Percentiles rank a stretch among this genome's conserved stretches.
Conservation (phyloP, 805 yeast species). For the Candida caryicola region DNA sequence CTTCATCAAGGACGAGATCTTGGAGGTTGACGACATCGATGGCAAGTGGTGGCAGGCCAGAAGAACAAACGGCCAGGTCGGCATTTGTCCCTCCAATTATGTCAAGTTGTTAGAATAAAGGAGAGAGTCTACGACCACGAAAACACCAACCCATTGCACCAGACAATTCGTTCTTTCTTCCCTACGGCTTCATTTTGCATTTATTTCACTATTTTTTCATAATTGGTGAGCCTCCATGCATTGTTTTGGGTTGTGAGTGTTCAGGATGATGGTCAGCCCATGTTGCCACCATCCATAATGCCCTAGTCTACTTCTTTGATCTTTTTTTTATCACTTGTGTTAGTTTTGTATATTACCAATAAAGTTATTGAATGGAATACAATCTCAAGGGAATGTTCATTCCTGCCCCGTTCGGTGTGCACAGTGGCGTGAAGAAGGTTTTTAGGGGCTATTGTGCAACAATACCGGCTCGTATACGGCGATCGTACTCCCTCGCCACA, state of each 20-base stretch:
- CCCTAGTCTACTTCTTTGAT: not conserved
- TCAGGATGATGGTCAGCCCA: too few species aligned
- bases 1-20: conserved; percentile 85
- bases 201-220: not conserved
- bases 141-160: too few species aligned
- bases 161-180: too few species aligned
- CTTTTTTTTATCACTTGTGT: not conserved
- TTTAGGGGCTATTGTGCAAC: too few species aligned
- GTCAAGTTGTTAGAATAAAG: conserved; percentile 63
- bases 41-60: conserved; percentile 99
- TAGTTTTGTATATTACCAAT: not conserved
- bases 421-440: too few species aligned
- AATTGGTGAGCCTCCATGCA: not conserved
- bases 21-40: conserved; percentile 86
- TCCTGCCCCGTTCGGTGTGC: too few species aligned
- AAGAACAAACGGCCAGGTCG: conserved; percentile 85
- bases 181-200: not conserved
- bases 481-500: too few species aligned
- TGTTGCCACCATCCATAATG: not conserved
- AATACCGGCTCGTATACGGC: too few species aligned
- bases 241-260: not conserved
- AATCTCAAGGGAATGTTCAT: too few species aligned
- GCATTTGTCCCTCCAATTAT: conserved; percentile 94
- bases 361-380: not conserved
- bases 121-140: too few species aligned